Conservation (phyloP, 2,329 filamentous ascomycete species). For the Grosmannia serpens region DNA sequence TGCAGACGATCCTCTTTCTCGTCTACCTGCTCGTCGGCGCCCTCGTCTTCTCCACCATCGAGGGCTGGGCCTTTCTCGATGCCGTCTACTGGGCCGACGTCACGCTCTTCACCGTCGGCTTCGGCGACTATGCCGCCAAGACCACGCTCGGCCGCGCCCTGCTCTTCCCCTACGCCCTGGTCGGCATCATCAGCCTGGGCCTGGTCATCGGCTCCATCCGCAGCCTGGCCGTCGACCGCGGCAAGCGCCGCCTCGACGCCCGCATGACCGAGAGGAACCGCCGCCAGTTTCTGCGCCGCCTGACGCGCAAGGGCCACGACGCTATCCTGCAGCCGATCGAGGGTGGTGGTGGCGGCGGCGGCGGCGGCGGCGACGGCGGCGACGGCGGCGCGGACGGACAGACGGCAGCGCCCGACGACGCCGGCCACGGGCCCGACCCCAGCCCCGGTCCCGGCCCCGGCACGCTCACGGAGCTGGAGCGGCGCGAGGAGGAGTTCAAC, state of each 20-base stretch:
- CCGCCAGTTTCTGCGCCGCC: conserved; percentile 30
- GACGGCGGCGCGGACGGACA: not conserved
- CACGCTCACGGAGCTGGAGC: conserved; percentile 37
- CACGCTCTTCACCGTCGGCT: conserved; percentile 53
- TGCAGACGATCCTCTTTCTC: conserved; percentile 81
- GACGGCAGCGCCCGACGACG: too few relatives aligned
- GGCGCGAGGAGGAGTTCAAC: conserved; percentile 59
- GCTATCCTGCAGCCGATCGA: conserved; percentile 38
- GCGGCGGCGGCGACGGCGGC: conserved; percentile 7
- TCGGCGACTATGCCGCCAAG: conserved; percentile 40
- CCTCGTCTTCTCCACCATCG: conserved; percentile 59
- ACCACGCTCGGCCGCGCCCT: conserved; percentile 54
- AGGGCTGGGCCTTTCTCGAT: conserved; percentile 68
- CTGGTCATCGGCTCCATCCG: conserved; percentile 29
- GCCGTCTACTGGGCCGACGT: conserved; percentile 71
- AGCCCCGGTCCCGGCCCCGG: too few relatives aligned
- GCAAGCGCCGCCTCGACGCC: conserved; percentile 39
- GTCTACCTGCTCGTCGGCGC: conserved; percentile 71
- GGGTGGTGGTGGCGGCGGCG: not conserved
- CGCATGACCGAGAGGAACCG: conserved; percentile 51
- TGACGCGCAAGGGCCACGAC: conserved; percentile 33
- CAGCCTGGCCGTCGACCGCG: conserved; percentile 49
- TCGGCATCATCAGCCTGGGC: conserved; percentile 62
- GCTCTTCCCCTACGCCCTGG: conserved; percentile 71
- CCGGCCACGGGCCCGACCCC: too few relatives aligned